Percentiles rank a stretch among this genome's conserved stretches.
phyloP scores from a whole-genome alignment of 768 basidiomycete species.

The Boletus fagicola region DNA sequence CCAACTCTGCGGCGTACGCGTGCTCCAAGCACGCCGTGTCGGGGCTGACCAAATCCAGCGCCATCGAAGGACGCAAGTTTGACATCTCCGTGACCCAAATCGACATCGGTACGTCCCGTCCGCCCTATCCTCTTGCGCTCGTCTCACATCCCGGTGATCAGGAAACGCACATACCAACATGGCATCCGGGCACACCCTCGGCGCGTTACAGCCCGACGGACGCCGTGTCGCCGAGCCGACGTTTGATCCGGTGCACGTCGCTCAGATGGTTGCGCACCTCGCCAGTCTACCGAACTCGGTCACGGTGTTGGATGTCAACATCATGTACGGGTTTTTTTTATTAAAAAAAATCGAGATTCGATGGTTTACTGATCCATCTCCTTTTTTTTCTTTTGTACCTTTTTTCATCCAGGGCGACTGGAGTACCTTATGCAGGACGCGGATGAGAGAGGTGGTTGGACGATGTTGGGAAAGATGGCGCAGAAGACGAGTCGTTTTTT shows the following conservation, averaged over 20 bases:
- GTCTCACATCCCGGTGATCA: background rate
- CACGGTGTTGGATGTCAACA: conserved; percentile 66
- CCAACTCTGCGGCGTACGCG: conserved; percentile 62
- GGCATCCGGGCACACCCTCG: conserved; percentile 44
- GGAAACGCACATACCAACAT: conserved; percentile 66
- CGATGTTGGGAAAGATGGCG: background rate
- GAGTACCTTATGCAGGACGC: conserved; percentile 48
- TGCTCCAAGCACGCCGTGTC: conserved; percentile 77
- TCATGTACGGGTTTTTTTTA: conserved; percentile 54
- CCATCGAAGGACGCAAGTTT: conserved; percentile 72
- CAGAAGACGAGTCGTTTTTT: background rate
- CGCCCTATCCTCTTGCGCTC: too few species aligned
- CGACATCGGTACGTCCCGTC: conserved; percentile 61
- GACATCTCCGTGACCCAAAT: conserved; percentile 79
- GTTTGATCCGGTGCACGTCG: conserved; percentile 74
- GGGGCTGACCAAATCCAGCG: conserved; percentile 73
- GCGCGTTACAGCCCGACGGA: conserved; percentile 71
- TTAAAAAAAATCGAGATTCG: background rate
- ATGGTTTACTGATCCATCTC: background rate
- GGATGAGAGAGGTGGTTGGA: conserved; percentile 23
- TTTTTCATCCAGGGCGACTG: conserved; percentile 38
- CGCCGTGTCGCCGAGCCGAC: conserved; percentile 52
- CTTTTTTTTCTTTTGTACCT: background rate
- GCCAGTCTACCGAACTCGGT: conserved; percentile 67
- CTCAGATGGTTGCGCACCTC: conserved; percentile 66